Conservation (phyloP, 2,329 filamentous ascomycete genomes). For the Apiospora phragmitis region DNA sequence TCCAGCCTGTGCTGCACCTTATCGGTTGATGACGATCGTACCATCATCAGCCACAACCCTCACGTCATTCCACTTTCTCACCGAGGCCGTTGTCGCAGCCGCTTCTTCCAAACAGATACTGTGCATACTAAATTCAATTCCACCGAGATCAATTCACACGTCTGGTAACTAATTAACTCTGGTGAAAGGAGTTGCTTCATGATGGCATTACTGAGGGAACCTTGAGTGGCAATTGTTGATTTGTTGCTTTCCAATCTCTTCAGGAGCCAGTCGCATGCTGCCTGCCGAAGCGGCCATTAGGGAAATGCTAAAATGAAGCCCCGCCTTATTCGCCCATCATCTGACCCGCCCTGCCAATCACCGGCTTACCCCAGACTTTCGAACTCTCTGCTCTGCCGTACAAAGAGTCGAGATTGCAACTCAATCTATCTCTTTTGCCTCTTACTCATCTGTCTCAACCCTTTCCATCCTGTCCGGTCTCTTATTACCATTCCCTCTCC, state of each 20-base stretch:
- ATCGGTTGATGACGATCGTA: constrained; percentile 4
- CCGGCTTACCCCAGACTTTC: constrained; percentile 9
- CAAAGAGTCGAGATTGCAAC: neutral
- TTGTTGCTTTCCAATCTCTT: neutral
- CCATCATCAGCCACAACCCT: neutral
- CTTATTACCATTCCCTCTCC: neutral
- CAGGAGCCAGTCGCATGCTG: neutral
- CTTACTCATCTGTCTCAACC: constrained; percentile 7
- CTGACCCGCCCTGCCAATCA: constrained; percentile 8
- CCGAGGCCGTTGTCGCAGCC: neutral
- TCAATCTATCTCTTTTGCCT: neutral
- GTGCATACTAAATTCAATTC: neutral
- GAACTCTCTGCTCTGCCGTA: neutral
- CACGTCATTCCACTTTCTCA: constrained; percentile 1
- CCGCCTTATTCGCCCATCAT: constrained; percentile 6
- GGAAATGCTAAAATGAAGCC: neutral
- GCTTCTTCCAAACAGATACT: neutral
- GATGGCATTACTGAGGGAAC: neutral
- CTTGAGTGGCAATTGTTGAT: neutral
- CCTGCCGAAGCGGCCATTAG: neutral
- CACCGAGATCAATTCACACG: neutral
- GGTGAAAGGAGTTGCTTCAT: no score
- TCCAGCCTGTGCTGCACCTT: neutral
- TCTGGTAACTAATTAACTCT: neutral
- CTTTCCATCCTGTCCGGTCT: constrained; percentile 3